A percentile compares a stretch with the other conserved stretches of the same genome.
Conservation (phyloP, 805 yeast species). For the Candida methanosorbosa region DNA sequence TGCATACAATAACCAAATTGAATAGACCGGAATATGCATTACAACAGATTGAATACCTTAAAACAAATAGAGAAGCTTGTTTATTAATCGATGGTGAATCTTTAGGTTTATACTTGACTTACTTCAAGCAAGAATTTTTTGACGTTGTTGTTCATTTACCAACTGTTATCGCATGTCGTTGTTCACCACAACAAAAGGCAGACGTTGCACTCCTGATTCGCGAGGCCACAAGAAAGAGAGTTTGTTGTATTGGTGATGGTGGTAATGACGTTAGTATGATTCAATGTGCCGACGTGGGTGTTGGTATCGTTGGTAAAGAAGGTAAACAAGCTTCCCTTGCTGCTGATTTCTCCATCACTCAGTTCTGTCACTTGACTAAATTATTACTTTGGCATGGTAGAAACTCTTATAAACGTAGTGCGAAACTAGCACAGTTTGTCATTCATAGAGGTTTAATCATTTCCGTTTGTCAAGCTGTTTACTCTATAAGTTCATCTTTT, state of each 20-base stretch:
- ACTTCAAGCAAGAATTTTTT: conserved; percentile 66
- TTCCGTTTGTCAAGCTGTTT: conserved; percentile 92
- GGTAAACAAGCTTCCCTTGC: conserved; percentile 97
- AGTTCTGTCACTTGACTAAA: conserved; percentile 82
- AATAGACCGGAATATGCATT: conserved; percentile 58
- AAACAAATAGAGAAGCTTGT: conserved; percentile 57
- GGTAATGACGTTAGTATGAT: conserved; percentile 99
- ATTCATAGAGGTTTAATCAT: conserved; percentile 94
- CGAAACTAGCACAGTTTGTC: conserved; percentile 90
- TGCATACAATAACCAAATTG: conserved; percentile 74
- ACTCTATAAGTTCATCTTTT: conserved; percentile 74
- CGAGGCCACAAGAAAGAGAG: conserved; percentile 74
- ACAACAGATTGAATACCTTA: conserved; percentile 65
- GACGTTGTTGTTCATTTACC: conserved; percentile 72
- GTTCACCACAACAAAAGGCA: conserved; percentile 98
- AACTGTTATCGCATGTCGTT: conserved; percentile 95
- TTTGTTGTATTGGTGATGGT: conserved; percentile 98
- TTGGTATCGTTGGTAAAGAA: conserved; percentile 98
- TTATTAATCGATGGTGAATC: conserved; percentile 93
- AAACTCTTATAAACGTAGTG: conserved; percentile 91
- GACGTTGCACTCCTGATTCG: conserved; percentile 83
- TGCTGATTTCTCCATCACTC: conserved; percentile 91
- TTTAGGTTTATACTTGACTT: conserved; percentile 54
- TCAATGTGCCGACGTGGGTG: conserved; percentile 98
- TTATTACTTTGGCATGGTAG: conserved; percentile 96